Percentiles rank a stretch among this genome's conserved stretches.
phyloP scores from a whole-genome alignment of 2,329 filamentous ascomycete species.

The Grosmannia serpens region DNA sequence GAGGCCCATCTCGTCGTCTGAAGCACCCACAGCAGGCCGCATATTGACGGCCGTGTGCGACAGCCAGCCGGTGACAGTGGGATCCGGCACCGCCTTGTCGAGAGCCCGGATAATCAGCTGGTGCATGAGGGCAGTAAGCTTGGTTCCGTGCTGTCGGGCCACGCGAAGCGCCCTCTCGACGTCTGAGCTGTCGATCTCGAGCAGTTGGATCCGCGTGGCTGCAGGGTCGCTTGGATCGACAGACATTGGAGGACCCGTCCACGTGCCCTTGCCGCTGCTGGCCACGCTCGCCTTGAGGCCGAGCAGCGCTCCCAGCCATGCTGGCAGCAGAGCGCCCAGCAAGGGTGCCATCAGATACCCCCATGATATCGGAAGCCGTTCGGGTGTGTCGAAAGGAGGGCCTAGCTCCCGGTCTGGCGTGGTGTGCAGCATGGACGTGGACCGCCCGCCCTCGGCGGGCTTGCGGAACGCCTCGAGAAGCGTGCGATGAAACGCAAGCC shows the following conservation, averaged over 20 bases:
- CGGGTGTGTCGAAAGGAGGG: background rate
- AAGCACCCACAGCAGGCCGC: background rate
- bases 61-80: background rate
- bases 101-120: background rate
- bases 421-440: background rate
- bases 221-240: background rate
- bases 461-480: background rate
- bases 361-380: background rate
- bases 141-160: background rate
- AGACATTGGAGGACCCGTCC: background rate
- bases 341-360: background rate
- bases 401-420: background rate
- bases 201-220: background rate
- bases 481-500: background rate
- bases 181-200: background rate
- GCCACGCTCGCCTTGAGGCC: background rate
- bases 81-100: background rate
- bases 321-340: background rate
- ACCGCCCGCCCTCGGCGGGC: background rate
- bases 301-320: background rate
- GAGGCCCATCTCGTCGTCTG: background rate
- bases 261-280: background rate
- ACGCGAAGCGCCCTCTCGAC: background rate
- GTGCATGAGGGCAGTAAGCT: background rate
- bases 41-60: background rate